Conservation (phyloP, 805 yeast genomes). For the Saccharomyces jurei region DNA sequence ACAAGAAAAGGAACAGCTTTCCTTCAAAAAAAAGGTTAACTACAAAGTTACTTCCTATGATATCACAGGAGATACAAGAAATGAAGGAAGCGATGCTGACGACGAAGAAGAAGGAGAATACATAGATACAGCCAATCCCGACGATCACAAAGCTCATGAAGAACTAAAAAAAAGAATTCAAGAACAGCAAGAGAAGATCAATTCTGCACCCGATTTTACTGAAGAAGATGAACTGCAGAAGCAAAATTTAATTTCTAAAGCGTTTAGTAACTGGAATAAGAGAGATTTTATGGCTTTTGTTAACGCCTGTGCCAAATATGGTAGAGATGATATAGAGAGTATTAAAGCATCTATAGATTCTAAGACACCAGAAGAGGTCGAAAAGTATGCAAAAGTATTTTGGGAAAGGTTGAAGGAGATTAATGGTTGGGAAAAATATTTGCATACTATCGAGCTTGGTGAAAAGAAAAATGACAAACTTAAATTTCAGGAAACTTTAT, state of each 20-base stretch:
- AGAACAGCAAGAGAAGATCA: slow-evolving; percentile 46
- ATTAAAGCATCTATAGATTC: slow-evolving; percentile 51
- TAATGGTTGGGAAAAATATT: slow-evolving; percentile 64
- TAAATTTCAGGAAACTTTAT: slow-evolving; percentile 45
- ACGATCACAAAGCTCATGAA: background rate
- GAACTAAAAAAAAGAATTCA: slow-evolving; percentile 16
- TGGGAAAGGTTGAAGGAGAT: slow-evolving; percentile 55
- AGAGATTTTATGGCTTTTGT: slow-evolving; percentile 68
- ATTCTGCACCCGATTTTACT: slow-evolving; percentile 49
- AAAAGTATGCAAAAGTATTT: slow-evolving; percentile 48
- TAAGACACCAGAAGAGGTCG: slow-evolving; percentile 53
- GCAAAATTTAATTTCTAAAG: slow-evolving; percentile 43
- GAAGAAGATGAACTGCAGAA: slow-evolving; percentile 53
- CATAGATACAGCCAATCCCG: slow-evolving; percentile 8
- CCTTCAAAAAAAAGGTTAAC: slow-evolving; percentile 51
- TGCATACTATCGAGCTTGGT: slow-evolving; percentile 64
- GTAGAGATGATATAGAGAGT: slow-evolving; percentile 41
- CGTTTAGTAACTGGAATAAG: slow-evolving; percentile 63
- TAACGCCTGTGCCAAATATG: slow-evolving; percentile 61
- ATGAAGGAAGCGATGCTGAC: slow-evolving; percentile 39
- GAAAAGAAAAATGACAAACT: slow-evolving; percentile 57
- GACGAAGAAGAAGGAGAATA: slow-evolving; percentile 36
- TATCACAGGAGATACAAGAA: slow-evolving; percentile 45
- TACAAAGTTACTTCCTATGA: slow-evolving; percentile 53
- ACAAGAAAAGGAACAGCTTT: slow-evolving; percentile 57